These are phyloP conservation scores for Apiospora saccharicola DNA, from an alignment of 2,329 filamentous ascomycete species.

Conservation along the genomic window DNA sequence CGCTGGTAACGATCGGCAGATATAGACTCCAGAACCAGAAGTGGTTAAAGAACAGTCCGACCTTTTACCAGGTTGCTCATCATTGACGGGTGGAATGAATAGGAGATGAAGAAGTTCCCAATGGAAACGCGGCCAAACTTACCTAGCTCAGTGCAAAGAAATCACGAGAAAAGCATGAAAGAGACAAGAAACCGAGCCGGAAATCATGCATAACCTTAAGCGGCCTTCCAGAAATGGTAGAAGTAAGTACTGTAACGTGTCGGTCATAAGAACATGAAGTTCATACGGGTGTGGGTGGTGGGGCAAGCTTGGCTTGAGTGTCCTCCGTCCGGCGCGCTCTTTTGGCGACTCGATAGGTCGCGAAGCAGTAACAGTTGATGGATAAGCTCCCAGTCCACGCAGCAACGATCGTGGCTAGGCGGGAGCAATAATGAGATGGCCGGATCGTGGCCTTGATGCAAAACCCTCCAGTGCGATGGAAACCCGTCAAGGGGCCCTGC, in stretches of 20 bases:
- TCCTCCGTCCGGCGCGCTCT: slow-evolving; percentile 16
- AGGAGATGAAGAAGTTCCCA: background rate
- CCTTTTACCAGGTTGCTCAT: slow-evolving; percentile 31
- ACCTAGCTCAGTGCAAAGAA: background rate
- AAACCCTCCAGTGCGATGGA: background rate
- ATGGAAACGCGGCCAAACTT: background rate
- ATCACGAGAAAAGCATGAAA: background rate
- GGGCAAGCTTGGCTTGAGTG: slow-evolving; percentile 12
- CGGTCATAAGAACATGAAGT: slow-evolving; percentile 3
- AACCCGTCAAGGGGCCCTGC: slow-evolving; percentile 13
- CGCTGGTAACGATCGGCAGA: slow-evolving; percentile 21
- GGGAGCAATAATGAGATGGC: background rate
- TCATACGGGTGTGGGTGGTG: background rate
- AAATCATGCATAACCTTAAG: background rate
- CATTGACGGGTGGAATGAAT: slow-evolving; percentile 25
- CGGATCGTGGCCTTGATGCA: background rate
- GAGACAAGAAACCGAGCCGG: background rate
- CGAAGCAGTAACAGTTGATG: background rate
- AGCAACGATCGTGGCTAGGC: background rate
- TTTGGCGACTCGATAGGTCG: slow-evolving; percentile 7
- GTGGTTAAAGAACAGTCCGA: slow-evolving; percentile 29
- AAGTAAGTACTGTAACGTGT: background rate
- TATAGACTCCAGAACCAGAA: slow-evolving; percentile 30
- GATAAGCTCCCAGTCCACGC: background rate
- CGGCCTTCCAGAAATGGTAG: background rate